Evolutionary conservation across 768 basidiomycete species (phyloP), one percentile per base, ranked within the genome.

Genomic region (Naganishia friedmannii): DNA sequence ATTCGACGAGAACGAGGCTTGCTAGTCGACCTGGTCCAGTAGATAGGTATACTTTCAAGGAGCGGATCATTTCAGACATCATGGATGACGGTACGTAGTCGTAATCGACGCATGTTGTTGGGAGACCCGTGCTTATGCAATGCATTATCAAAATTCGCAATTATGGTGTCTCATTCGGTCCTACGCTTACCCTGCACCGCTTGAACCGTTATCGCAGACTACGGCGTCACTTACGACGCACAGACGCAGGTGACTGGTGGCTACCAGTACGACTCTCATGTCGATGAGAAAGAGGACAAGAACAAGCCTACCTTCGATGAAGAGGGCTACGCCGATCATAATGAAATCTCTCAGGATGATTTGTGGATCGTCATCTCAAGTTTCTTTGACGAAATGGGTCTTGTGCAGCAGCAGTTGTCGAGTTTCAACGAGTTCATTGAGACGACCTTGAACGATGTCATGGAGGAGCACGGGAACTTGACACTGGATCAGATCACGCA

Each of bases 391-490:
- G 91, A 93, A 80, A 96, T 95, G 81, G 95, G 95, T 82, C 89
- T 99, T 71, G 96, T 98, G 66, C 88, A 92, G 57, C 96, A 99
- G 80, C 96, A 99, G 80, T 87, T 98, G 66, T 93, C 95, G 83
- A 94, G 92, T 13, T 99, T 95, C 82, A 93, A 99, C 80, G 95
- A 98, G 83, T 99, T 98, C 77, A 92, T 99, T 39, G 93, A 97
- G 79, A 97, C 97, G 76, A 97, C 93, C 17, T 96, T 99, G 93
- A 95, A 98, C 82, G 96, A 98, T 80, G 86, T 99, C 29, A 94
- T 99, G 26, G 96, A 97, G 80, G 96, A 99, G 83, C 92, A 92
- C 73, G 83, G 89, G n/a, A 92, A 92, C 76, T 87, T 99, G 77
- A 93, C 95, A 73, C 84, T 99, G 57, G 95, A 98, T 83, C 96